Evolutionary conservation across 805 yeast species (phyloP), one percentile per base, ranked within the genome.

Genomic region (Gaillardinia entomophila): DNA sequence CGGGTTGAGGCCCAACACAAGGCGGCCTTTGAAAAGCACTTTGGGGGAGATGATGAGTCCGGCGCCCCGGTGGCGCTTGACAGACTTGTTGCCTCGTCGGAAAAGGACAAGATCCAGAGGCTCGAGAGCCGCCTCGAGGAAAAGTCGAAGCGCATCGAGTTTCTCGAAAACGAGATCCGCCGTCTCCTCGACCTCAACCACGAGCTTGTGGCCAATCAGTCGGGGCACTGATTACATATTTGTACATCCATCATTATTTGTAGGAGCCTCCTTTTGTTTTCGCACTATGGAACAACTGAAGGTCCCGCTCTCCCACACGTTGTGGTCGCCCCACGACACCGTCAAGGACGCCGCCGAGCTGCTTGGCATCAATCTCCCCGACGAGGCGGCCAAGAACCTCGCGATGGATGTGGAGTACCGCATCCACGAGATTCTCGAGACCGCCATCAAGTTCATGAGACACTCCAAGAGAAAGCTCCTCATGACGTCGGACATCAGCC

Each of bases 401-500:
- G 97, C 99, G 5, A 92, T 92, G 98, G 99, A 92, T 55, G 94
- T 92, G n/a, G 99, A 92, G 62, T 92, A 94, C 56, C 75, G 98
- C 41, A 85, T 92, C 43, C 90, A 90, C 55, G 97, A 92, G 60
- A 84, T 92, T 25, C 66, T 94, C 38, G 98, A 92, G 55, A 95
- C 92, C 43, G 97, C 98, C 14, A 77, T 83, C 35, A 92, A 92
- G 57, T 90, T 90, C 59, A 92, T 90, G 90, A 73, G 96, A 45
- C 97, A 92, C 57, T 78, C 92, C 17, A 90, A 89, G 57, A 68
- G 97, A 29, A 82, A 83, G 38, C 73, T 84, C 0, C 62, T 92
- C 24, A 77, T 87, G 17, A 85, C 96, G 0, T 71, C 74, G 28
- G 98, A 92, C 59, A 75, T 92, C 27, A 77, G 80, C 35, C 71